Evolutionary conservation across 2,329 filamentous ascomycete species (phyloP), one percentile per base, ranked within the genome.

Genomic region (Acephala macrosclerotiorum): DNA sequence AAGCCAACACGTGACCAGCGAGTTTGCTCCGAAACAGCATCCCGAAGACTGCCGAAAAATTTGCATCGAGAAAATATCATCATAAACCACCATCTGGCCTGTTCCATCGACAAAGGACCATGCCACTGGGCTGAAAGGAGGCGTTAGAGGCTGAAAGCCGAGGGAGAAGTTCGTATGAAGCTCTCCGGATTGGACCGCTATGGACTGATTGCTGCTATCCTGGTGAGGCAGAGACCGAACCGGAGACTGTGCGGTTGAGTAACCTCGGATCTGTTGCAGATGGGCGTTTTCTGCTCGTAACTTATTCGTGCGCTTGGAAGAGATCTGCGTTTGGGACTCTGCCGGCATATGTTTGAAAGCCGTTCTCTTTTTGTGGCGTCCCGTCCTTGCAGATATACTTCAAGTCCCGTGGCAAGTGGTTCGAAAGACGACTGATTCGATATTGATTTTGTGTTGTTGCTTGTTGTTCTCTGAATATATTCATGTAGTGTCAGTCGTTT

Each of bases 41-140:
- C 55, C 55, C 55, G 55, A 57, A 57, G 55, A 20, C 25, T 57
- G n/a, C 55, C 55, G 55, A 57, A 57, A n/a, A 57, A 22, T n/a
- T 57, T 38, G 3, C 12, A 36, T 25, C 29, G 6, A 3, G 12
- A 57, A 20, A 57, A 36, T 38, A 38, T 35, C 55, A 26, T 57
- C 35, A 57, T 57, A 22, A 18, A 57, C 35, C 35, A 6, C 20
- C 49, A n/a, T 53, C 26, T 33, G 26, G 25, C 49, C 22, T 29
- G 49, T 26, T 53, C 49, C 12, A 26, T n/a, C 25, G 12, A 33
- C 12, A 6, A 14, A 53, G 16, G 25, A 29, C 25, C 22, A 18
- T 33, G 49, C 25, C 26, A 53, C 26, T 53, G 26, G 49, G 11
- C 25, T 5, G 2, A 29, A 18, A 18, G 11, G 25, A 53, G 8